A percentile compares a stretch with the other conserved stretches of the same genome.
These are phyloP conservation scores for Salvia sclarea DNA, from an alignment of 305 asterid genomes.

Conservation along the genomic window DNA sequence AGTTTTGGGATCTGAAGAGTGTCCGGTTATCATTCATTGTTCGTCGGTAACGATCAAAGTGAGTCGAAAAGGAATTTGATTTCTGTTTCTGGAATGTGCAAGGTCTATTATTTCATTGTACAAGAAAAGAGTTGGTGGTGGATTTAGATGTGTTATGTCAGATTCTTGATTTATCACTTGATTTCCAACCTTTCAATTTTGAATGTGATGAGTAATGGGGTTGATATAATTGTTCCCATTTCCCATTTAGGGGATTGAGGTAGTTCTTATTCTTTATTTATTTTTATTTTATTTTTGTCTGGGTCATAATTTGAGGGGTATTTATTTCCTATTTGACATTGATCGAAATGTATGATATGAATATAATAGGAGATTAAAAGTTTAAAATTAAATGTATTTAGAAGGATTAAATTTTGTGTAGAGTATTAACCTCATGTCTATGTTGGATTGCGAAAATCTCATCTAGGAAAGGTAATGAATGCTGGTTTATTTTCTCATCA, in stretches of 20 bases:
- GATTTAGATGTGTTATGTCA: slow-evolving; percentile 10
- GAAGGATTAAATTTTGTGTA: no score
- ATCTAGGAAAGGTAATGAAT: no score
- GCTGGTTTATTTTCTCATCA: no score
- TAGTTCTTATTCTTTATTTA: no score
- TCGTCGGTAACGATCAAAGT: slow-evolving; percentile 17
- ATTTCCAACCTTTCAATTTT: background rate
- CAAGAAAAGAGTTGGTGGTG: slow-evolving; percentile 16
- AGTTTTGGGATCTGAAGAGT: slow-evolving; percentile 41
- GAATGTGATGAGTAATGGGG: background rate
- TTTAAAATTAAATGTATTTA: no score
- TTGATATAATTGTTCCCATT: background rate
- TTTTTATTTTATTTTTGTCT: no score
- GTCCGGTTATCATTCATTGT: slow-evolving; percentile 23
- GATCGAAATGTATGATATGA: no score
- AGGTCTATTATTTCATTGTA: slow-evolving; percentile 19
- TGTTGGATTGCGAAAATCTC: no score
- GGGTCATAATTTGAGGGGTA: no score
- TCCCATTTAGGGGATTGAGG: background rate
- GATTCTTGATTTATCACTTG: background rate
- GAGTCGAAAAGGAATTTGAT: slow-evolving; percentile 12
- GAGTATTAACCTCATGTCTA: no score
- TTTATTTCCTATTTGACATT: no score
- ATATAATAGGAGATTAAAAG: no score
- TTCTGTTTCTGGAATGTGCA: slow-evolving; percentile 21